phyloP scores from a whole-genome alignment of 345 rosid species.

The Raphanus raphanistrum region DNA sequence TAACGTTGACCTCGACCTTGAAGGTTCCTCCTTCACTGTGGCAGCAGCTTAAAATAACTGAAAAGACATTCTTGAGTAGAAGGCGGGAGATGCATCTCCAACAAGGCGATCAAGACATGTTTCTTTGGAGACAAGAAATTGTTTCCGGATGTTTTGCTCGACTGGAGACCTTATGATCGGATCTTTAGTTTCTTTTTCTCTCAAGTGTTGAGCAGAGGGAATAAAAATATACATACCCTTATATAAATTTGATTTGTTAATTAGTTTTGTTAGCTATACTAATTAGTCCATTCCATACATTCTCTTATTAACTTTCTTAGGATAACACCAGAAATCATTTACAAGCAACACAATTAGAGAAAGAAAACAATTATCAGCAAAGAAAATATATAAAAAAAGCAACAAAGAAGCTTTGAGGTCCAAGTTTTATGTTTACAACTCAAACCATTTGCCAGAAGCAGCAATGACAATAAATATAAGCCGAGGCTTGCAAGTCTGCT shows the following conservation, averaged over 20 bases:
- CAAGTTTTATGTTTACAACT: not conserved
- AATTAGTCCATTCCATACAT: not conserved
- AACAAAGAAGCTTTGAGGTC: conserved; percentile 2
- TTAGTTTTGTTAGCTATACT: not conserved
- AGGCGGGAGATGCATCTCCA: conserved; percentile 6
- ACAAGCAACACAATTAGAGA: not conserved
- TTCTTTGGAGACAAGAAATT: no score
- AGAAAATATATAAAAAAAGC: not conserved
- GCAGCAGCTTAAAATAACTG: not conserved
- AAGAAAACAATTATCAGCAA: not conserved
- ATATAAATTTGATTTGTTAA: no score
- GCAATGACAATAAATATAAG: conserved; percentile 16
- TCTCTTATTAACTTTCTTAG: not conserved
- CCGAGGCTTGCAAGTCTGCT: conserved; percentile 1
- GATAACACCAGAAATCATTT: not conserved
- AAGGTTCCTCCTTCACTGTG: not conserved
- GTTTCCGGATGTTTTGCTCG: no score
- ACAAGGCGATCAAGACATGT: conserved; percentile 1
- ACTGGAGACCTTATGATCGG: not conserved
- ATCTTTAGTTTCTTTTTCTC: no score
- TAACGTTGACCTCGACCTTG: not conserved
- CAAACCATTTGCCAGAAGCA: not conserved
- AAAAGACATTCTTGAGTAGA: conserved; percentile 8
- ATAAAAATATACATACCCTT: no score
- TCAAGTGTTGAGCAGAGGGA: no score